Evolutionary conservation across 805 yeast genomes (phyloP).

Genomic region (Candida xyloterini): DNA sequence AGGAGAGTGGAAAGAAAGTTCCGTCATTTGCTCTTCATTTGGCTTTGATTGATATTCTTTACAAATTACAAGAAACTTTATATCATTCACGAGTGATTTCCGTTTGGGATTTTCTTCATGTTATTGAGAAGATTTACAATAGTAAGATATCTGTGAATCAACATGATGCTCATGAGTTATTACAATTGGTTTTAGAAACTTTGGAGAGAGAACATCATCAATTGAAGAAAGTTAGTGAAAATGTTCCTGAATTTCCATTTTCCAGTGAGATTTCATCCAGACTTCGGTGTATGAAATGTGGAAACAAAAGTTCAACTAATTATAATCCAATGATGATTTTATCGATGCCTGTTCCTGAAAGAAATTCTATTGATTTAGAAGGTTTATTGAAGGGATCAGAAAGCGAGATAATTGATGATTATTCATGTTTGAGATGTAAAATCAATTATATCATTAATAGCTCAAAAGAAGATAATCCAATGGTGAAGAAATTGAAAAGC

Average conservation of each 20-base stretch:
- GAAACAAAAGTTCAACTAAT: slow-evolving; percentile 54
- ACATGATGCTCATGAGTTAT: slow-evolving; percentile 93
- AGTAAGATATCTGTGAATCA: slow-evolving; percentile 77
- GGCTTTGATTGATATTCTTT: slow-evolving; percentile 50
- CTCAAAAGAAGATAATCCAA: slow-evolving; percentile 27
- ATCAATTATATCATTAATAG: slow-evolving; percentile 40
- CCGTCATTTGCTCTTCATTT: slow-evolving; percentile 53
- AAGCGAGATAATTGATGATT: slow-evolving; percentile 70
- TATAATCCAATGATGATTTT: slow-evolving; percentile 64
- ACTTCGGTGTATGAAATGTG: slow-evolving; percentile 68
- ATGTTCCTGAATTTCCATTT: slow-evolving; percentile 69
- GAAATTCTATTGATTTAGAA: slow-evolving; percentile 36
- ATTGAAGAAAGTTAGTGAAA: slow-evolving; percentile 34
- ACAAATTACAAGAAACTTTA: slow-evolving; percentile 62
- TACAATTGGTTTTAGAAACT: slow-evolving; percentile 77
- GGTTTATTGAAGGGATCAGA: slow-evolving; percentile 55
- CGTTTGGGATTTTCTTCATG: slow-evolving; percentile 76
- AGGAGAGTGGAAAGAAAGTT: slow-evolving; percentile 6
- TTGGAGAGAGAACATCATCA: slow-evolving; percentile 60
- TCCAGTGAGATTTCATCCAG: slow-evolving; percentile 63
- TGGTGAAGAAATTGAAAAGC: slow-evolving; percentile 35
- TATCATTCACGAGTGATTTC: slow-evolving; percentile 52
- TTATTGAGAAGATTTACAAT: slow-evolving; percentile 67
- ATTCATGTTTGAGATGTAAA: slow-evolving; percentile 75
- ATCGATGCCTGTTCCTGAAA: slow-evolving; percentile 73